Conservation (phyloP, 306 rosid genomes). For the Fragaria iinumae region DNA sequence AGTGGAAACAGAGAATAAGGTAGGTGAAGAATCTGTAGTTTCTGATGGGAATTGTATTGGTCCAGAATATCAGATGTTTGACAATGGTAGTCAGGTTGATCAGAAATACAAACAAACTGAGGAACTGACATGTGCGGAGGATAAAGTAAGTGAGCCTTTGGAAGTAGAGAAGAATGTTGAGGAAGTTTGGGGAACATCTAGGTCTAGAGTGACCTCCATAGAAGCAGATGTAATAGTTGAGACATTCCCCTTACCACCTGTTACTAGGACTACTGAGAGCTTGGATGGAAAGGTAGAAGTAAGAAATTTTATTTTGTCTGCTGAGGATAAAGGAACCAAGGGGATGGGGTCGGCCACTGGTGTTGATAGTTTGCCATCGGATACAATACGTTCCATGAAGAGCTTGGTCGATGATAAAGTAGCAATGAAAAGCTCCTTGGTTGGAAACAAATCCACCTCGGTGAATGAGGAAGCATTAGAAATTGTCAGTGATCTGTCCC, state of each 20-base stretch:
- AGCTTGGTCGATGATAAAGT: conserved; percentile 29
- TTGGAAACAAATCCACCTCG: conserved; percentile 24
- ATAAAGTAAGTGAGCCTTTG: conserved; percentile 25
- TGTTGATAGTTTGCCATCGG: conserved; percentile 27
- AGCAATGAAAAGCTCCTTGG: conserved; percentile 30
- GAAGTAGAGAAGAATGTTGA: conserved; percentile 33
- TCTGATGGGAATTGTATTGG: conserved; percentile 17
- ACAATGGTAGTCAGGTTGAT: conserved; percentile 16
- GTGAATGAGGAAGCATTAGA: conserved; percentile 37
- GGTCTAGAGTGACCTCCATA: conserved; percentile 33
- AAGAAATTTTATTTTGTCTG: conserved; percentile 26
- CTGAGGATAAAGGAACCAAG: conserved; percentile 31
- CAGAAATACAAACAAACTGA: conserved; percentile 19
- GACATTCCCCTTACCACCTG: conserved; percentile 66
- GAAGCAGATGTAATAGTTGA: conserved; percentile 56
- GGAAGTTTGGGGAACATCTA: conserved; percentile 31
- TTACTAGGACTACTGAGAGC: conserved; percentile 26
- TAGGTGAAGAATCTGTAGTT: conserved; percentile 15
- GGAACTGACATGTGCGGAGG: conserved; percentile 28
- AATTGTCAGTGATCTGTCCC: conserved; percentile 26
- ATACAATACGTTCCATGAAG: conserved; percentile 24
- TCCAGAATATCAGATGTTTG: conserved; percentile 13
- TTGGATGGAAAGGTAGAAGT: conserved; percentile 35
- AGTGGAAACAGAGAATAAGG: conserved; percentile 26
- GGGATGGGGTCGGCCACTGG: conserved; percentile 20